Percentiles rank a stretch among this genome's conserved stretches.
phyloP scores from a whole-genome alignment of 805 yeast genomes.

The Pichia californica region DNA sequence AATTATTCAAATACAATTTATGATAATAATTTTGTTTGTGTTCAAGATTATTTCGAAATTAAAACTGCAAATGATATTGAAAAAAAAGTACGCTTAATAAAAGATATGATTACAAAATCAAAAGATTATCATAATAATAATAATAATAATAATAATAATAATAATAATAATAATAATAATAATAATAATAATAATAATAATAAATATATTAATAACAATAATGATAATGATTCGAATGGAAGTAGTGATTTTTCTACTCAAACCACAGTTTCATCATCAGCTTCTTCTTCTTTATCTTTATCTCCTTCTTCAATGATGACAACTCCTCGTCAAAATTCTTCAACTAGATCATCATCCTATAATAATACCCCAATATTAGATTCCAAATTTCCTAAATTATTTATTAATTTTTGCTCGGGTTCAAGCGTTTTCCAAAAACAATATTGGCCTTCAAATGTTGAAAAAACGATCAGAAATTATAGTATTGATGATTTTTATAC shows the following conservation, averaged over 20 bases:
- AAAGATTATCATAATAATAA: conserved; percentile 25
- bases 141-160: conserved; percentile 20
- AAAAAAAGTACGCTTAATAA: conserved; percentile 52
- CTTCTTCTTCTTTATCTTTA: neutral
- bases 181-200: conserved; percentile 13
- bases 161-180: conserved; percentile 12
- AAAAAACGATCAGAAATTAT: conserved; percentile 41
- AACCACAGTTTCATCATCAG: neutral
- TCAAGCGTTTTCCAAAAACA: conserved; percentile 62
- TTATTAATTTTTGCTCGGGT: conserved; percentile 67
- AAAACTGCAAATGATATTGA: conserved; percentile 43
- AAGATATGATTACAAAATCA: conserved; percentile 49
- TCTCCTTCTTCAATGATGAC: neutral
- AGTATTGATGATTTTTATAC: conserved; percentile 42
- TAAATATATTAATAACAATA: neutral
- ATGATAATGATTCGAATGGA: too few relatives aligned
- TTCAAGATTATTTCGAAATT: conserved; percentile 73
- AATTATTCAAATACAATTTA: conserved; percentile 57
- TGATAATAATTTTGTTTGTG: conserved; percentile 54
- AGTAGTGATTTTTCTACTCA: neutral
- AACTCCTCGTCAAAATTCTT: neutral
- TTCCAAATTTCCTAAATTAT: conserved; percentile 43
- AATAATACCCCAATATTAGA: too few relatives aligned
- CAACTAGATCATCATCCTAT: neutral
- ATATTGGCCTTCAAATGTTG: conserved; percentile 71